Base-by-base conservation (phyloP, 148 eudicot species). In the Hydrangea macrophylla region DNA sequence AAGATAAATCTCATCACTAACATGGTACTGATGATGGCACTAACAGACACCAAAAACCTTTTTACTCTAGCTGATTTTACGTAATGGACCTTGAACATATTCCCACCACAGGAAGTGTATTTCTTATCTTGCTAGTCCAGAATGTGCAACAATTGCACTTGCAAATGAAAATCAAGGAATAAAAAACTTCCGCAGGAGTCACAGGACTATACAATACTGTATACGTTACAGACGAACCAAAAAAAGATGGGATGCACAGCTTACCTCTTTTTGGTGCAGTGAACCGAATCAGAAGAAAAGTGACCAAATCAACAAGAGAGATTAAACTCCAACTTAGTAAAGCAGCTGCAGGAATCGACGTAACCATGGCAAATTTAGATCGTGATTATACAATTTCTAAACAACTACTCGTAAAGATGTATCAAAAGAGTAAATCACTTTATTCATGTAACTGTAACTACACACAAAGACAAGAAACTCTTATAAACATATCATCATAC, bases 281-380 rank as follows among this genome's bases (percentile, higher is more conserved):
- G 58, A 76, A 85, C 53, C 81, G 88, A 72, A 93, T 74, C 40
- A 81, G 64, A 60, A 93, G 87, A 80, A 86, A 93, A 64, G 86
- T 85, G 62, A 86, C 71, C 80, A 93, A 75, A 84, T 90, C 80
- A 69, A 90, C 81, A 33, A 90, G 79, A 71, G 88, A 86, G 53
- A 88, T 82, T 69, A 93, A 75, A 81, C 95, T 90, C 96, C 98
- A 94, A 73, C 91, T 83, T 70, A 85, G 79, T 60, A 94, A 77
- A 55, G 96, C 83, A 81, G 87, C 98, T 93, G 96, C 84, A 83
- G 78, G 15, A 69, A 27, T 25, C n/a, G n/a, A n/a, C n/a, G n/a
- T n/a, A n/a, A n/a, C n/a, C n/a, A n/a, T n/a, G n/a, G n/a, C n/a
- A n/a, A n/a, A n/a, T n/a, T n/a, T n/a, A n/a, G n/a, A n/a, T n/a